Conservation (phyloP, 257 asterid genomes). For the Solanum pennellii region DNA sequence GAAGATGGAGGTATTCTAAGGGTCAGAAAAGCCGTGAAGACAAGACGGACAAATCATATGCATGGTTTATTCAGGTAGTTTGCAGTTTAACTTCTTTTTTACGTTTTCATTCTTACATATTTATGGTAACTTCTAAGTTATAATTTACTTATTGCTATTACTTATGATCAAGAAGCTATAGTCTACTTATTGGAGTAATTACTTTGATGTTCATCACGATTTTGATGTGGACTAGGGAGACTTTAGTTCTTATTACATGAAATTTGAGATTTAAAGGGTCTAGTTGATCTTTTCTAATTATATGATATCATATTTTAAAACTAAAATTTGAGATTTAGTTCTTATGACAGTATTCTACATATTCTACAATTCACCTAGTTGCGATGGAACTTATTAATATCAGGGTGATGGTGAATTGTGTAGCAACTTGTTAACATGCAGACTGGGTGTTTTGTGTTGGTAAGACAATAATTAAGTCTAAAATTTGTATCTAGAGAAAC, state of each 20-base stretch:
- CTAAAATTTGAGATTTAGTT: too few relatives aligned
- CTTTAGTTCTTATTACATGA: background rate
- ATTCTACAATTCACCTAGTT: too few relatives aligned
- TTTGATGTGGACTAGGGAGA: background rate
- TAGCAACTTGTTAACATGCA: too few relatives aligned
- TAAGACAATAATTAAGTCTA: too few relatives aligned
- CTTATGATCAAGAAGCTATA: background rate
- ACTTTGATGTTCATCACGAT: background rate
- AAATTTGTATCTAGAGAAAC: too few relatives aligned
- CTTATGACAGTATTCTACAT: too few relatives aligned
- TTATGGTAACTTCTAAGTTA: background rate
- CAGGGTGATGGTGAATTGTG: too few relatives aligned
- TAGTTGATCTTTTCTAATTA: too few relatives aligned
- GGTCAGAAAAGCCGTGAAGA: conserved; percentile 60
- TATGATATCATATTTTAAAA: background rate
- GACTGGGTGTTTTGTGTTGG: too few relatives aligned
- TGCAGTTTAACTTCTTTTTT: background rate
- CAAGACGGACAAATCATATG: conserved; percentile 92
- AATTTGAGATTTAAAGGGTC: background rate
- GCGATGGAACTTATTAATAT: too few relatives aligned
- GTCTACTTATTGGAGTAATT: background rate
- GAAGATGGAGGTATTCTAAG: conserved; percentile 45
- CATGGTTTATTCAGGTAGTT: conserved; percentile 85
- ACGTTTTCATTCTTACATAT: background rate
- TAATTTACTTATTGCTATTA: background rate